Conservation (phyloP, 768 basidiomycete genomes). For the Naganishia vaughanmartiniae region DNA sequence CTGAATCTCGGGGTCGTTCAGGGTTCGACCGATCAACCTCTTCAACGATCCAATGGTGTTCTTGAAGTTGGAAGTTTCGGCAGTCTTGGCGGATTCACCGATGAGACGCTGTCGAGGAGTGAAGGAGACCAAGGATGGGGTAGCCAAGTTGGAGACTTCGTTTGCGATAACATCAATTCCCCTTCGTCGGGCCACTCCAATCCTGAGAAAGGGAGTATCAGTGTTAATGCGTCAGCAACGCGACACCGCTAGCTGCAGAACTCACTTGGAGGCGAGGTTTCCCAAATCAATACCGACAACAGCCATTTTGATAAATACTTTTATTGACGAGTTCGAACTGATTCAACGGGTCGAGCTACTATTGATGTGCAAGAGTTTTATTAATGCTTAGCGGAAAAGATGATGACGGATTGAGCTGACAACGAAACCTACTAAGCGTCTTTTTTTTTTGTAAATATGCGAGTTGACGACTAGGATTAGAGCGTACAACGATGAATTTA, state of each 20-base stretch:
- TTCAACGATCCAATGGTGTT: constrained; percentile 94
- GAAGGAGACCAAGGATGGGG: constrained; percentile 95
- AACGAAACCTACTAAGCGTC: constrained; percentile 1
- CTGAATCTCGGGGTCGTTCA: constrained; percentile 70
- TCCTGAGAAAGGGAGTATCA: constrained; percentile 56
- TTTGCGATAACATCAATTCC: constrained; percentile 99
- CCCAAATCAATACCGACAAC: constrained; percentile 96
- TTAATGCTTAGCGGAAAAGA: not conserved
- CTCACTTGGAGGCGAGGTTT: constrained; percentile 71
- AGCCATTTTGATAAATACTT: constrained; percentile 36
- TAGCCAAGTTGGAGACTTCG: constrained; percentile 94
- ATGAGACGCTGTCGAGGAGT: constrained; percentile 85
- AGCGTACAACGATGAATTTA: constrained; percentile 13
- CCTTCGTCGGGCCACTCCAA: constrained; percentile 90
- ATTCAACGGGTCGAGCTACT: constrained; percentile 25
- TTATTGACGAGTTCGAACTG: constrained; percentile 25
- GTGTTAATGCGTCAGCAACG: constrained; percentile 55
- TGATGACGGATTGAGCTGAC: constrained; percentile 3
- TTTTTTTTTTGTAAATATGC: not conserved
- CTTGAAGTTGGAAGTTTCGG: constrained; percentile 95
- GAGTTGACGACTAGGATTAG: constrained; percentile 22
- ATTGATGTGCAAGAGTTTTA: not conserved
- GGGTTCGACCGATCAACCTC: constrained; percentile 77
- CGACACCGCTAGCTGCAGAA: not conserved
- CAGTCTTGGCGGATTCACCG: constrained; percentile 93